Percentiles rank a stretch among this genome's conserved stretches.
phyloP scores from a whole-genome alignment of 768 basidiomycete genomes.

The Rickenella mellea region DNA sequence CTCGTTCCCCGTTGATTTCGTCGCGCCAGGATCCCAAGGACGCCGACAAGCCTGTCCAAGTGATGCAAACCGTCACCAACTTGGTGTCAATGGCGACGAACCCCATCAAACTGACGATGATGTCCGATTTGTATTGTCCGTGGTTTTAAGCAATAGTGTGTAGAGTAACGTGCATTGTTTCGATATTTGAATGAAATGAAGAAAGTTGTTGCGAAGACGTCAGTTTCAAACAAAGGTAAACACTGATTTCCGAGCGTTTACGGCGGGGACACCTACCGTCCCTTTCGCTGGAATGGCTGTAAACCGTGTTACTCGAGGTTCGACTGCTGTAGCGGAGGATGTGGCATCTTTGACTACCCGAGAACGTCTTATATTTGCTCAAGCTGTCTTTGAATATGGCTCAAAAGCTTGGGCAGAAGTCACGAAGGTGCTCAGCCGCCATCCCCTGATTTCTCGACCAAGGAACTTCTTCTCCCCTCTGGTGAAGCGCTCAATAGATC shows the following conservation, averaged over 20 bases:
- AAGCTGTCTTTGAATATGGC: constrained; percentile 80
- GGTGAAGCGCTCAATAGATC: constrained; percentile 14
- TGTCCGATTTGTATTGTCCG: constrained; percentile 77
- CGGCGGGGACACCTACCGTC: too few species aligned
- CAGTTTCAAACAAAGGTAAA: too few species aligned
- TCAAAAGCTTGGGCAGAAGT: constrained; percentile 59
- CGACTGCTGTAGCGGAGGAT: neutral
- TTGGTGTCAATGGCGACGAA: constrained; percentile 83
- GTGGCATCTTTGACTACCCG: neutral
- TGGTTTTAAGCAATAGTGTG: constrained; percentile 51
- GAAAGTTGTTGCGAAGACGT: too few species aligned
- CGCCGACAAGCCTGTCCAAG: constrained; percentile 42
- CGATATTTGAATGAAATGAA: too few species aligned
- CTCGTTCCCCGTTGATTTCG: constrained; percentile 1
- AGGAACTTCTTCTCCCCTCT: constrained; percentile 61
- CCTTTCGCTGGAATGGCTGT: too few species aligned
- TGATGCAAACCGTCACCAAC: constrained; percentile 68
- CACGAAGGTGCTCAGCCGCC: constrained; percentile 53
- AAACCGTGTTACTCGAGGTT: neutral
- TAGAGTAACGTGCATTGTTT: neutral
- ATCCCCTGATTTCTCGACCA: constrained; percentile 58
- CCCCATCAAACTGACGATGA: constrained; percentile 73
- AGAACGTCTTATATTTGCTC: constrained; percentile 76
- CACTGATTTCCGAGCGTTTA: too few species aligned
- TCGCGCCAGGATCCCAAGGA: constrained; percentile 18